phyloP scores from a whole-genome alignment of 2,329 filamentous ascomycete species.

The Paraconiothyrium sp. region DNA sequence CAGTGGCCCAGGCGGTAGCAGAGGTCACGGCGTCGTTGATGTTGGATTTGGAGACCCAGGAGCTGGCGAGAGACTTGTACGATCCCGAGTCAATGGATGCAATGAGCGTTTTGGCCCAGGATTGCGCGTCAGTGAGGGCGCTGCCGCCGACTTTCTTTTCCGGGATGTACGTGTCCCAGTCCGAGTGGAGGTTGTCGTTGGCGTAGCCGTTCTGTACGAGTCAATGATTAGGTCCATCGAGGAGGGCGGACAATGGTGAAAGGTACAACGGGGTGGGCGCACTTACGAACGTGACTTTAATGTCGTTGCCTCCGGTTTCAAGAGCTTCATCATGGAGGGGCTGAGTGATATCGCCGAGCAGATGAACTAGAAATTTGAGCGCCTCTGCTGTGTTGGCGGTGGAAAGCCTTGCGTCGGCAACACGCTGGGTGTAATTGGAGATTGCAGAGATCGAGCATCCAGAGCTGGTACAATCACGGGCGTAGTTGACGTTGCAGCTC shows the following conservation, averaged over 20 bases:
- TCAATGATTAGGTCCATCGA: background rate
- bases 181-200: conserved; percentile 3
- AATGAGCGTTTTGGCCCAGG: conserved; percentile 3
- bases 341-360: conserved; percentile 1
- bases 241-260: background rate
- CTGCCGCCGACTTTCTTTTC: background rate
- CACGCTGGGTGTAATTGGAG: conserved; percentile 6
- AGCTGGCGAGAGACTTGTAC: conserved; percentile 6
- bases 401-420: background rate
- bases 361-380: conserved; percentile 1
- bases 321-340: conserved; percentile 4
- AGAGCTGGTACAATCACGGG: background rate
- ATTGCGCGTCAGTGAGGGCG: background rate
- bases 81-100: background rate
- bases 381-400: background rate
- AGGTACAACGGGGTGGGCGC: background rate
- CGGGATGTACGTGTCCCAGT: conserved; percentile 5
- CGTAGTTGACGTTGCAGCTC: conserved; percentile 2
- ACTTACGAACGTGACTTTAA: conserved; percentile 5
- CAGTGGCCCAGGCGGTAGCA: background rate
- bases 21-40: conserved; percentile 5
- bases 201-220: background rate
- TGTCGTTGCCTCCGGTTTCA: background rate
- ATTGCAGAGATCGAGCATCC: conserved; percentile 4
- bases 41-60: conserved; percentile 2